phyloP scores from a whole-genome alignment of 352 stramenopile genomes.

The Pythium aphanidermatum region DNA sequence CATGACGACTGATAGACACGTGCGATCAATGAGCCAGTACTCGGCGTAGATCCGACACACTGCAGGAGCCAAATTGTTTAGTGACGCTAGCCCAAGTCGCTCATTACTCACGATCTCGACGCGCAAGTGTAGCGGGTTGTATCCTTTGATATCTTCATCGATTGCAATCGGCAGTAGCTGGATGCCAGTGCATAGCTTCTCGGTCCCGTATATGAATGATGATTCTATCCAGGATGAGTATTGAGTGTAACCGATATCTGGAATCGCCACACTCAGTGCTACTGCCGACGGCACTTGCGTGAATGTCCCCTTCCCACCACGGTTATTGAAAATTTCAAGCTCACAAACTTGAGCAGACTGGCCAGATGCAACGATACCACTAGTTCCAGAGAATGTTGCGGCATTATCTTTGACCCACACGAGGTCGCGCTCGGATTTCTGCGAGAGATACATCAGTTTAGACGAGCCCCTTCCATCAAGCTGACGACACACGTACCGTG shows the following conservation, averaged over 20 bases:
- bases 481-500: conserved; percentile 29
- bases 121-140: conserved; percentile 10
- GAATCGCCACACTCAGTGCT: conserved; percentile 65
- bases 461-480: no score
- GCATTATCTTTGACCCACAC: conserved; percentile 57
- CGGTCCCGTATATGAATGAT: conserved; percentile 64
- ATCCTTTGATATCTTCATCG: neutral
- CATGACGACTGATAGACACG: conserved; percentile 60
- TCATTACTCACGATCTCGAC: conserved; percentile 21
- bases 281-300: conserved; percentile 53
- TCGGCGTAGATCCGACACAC: conserved; percentile 72
- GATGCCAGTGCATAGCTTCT: conserved; percentile 59
- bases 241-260: conserved; percentile 42
- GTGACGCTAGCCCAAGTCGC: conserved; percentile 1
- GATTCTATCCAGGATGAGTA: conserved; percentile 53
- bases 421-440: conserved; percentile 66
- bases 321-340: conserved; percentile 59
- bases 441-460: neutral
- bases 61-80: conserved; percentile 37
- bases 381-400: conserved; percentile 56
- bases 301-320: conserved; percentile 20
- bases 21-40: conserved; percentile 84
- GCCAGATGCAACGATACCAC: conserved; percentile 48
- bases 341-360: conserved; percentile 52
- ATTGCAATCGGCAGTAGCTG: conserved; percentile 27